These are phyloP conservation scores for Phytophthora foliorum DNA, from an alignment of 352 stramenopile genomes.

Conservation along the genomic window DNA sequence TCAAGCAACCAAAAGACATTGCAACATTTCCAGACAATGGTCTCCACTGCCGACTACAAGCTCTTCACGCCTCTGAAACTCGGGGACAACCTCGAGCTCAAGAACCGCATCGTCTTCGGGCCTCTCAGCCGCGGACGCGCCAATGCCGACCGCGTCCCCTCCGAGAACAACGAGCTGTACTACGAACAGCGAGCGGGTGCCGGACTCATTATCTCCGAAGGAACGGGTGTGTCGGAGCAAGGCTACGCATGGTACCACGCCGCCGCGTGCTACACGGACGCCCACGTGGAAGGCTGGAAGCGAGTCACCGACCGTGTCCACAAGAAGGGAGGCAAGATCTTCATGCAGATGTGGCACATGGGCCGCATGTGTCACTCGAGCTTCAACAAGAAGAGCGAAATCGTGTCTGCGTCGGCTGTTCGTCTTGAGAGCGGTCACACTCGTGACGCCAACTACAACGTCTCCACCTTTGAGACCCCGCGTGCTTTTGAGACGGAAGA, in stretches of 20 bases:
- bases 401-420: constrained; percentile 53
- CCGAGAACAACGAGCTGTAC: constrained; percentile 64
- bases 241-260: constrained; percentile 46
- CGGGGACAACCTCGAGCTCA: constrained; percentile 51
- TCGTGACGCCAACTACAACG: constrained; percentile 36
- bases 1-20: constrained; percentile 3
- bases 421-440: constrained; percentile 28
- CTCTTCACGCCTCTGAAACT: constrained; percentile 48
- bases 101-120: constrained; percentile 64
- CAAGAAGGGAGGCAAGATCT: constrained; percentile 79
- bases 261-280: constrained; percentile 49
- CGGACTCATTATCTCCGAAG: constrained; percentile 77
- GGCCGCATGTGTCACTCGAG: constrained; percentile 66
- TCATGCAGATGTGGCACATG: constrained; percentile 88
- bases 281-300: constrained; percentile 62
- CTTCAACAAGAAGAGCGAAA: constrained; percentile 58
- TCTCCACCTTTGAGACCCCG: constrained; percentile 49
- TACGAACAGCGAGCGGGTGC: constrained; percentile 67
- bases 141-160: constrained; percentile 38
- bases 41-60: constrained; percentile 40
- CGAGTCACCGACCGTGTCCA: constrained; percentile 75
- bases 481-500: constrained; percentile 73
- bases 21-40: constrained; percentile 5
- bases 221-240: constrained; percentile 51
- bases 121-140: constrained; percentile 60